Conservation (phyloP, 169 alveolate genomes). For the Amoebophrya sp. region DNA sequence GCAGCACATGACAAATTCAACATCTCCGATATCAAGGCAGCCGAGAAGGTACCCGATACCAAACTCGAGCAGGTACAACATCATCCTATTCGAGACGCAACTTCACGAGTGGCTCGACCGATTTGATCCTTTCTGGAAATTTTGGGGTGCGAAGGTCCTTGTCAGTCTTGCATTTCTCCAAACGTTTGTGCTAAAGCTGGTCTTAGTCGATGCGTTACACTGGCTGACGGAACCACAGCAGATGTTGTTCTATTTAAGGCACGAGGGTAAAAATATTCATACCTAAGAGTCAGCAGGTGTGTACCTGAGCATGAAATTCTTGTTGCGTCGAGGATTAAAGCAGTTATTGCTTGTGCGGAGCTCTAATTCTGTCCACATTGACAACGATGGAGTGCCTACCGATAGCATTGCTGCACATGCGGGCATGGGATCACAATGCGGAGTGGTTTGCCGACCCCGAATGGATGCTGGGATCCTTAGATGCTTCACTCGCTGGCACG, state of each 20-base stretch:
- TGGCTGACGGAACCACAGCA: neutral
- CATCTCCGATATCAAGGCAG: too few species aligned
- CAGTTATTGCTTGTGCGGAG: too few species aligned
- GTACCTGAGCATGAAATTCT: too few species aligned
- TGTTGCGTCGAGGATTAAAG: too few species aligned
- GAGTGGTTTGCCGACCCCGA: neutral
- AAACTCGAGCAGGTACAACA: neutral
- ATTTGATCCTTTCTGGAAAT: neutral
- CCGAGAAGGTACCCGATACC: too few species aligned
- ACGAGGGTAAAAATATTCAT: too few species aligned
- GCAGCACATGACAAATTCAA: too few species aligned
- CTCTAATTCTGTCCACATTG: too few species aligned
- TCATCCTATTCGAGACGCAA: slow-evolving; percentile 11
- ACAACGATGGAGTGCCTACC: neutral
- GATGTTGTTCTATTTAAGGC: neutral
- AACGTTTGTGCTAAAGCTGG: neutral
- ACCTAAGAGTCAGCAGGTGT: too few species aligned
- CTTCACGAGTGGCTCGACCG: neutral
- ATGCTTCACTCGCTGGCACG: neutral
- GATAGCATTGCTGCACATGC: neutral
- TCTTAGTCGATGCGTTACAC: neutral
- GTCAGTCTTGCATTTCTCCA: neutral
- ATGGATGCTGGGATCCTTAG: neutral
- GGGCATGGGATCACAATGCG: neutral
- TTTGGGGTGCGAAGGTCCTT: neutral